A percentile compares a stretch with the other conserved stretches of the same genome.
Evolutionary conservation across 1,284 basidiomycete genomes (phyloP).

Genomic region (Phellinidium pouzarii): DNA sequence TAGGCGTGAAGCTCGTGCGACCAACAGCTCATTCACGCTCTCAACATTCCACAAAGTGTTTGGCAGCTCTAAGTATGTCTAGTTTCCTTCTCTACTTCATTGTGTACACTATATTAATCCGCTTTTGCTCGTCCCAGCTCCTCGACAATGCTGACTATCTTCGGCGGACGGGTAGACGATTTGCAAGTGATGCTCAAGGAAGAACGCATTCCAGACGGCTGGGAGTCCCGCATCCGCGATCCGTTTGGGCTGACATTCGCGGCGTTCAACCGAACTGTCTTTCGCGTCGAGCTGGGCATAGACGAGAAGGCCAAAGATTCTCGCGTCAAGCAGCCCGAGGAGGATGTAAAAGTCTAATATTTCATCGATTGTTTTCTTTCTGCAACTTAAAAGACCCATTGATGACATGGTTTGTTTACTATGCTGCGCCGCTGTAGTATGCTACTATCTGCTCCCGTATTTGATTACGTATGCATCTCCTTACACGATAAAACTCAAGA

Average conservation of each 20-base stretch:
- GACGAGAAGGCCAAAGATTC: conserved; percentile 10
- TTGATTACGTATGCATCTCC: too few species aligned
- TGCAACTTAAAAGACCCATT: too few species aligned
- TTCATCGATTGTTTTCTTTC: too few species aligned
- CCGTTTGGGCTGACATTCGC: conserved; percentile 53
- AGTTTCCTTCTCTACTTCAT: conserved; percentile 23
- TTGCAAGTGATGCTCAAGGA: conserved; percentile 50
- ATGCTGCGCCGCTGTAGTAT: too few species aligned
- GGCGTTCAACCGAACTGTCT: conserved; percentile 48
- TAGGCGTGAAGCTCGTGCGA: conserved; percentile 44
- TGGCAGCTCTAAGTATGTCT: conserved; percentile 64
- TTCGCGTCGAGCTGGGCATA: conserved; percentile 45
- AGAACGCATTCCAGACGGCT: conserved; percentile 60
- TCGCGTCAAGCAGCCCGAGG: too few species aligned
- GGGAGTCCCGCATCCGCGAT: conserved; percentile 54
- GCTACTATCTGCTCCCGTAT: too few species aligned
- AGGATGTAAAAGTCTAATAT: neutral
- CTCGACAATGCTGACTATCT: conserved; percentile 53
- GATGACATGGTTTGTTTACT: too few species aligned
- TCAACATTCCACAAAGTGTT: conserved; percentile 49
- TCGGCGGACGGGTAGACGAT: conserved; percentile 55
- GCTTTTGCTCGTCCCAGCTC: conserved; percentile 34
- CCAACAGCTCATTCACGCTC: conserved; percentile 50
- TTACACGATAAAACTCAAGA: too few species aligned
- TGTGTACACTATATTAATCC: neutral